These are phyloP conservation scores for Penicillium silybi DNA, from an alignment of 495 filamentous ascomycete genomes.

Conservation along the genomic window DNA sequence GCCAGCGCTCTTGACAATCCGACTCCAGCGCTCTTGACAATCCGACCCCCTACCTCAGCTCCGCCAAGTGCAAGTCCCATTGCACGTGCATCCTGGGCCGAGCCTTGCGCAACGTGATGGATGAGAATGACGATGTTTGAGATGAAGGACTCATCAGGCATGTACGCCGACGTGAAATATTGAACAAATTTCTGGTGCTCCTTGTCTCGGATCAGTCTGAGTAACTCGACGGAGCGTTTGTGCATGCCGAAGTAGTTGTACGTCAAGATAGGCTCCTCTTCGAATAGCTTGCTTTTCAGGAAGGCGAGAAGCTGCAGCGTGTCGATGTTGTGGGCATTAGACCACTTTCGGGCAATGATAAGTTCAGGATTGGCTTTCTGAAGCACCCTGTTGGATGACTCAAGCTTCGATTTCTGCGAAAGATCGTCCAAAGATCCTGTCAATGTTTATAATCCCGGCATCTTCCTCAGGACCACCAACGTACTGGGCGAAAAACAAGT, in stretches of 20 bases:
- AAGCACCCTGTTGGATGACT: slow-evolving; percentile 12
- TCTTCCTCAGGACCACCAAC: slow-evolving; percentile 8
- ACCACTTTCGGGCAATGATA: slow-evolving; percentile 20
- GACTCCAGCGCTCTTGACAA: slow-evolving; percentile 27
- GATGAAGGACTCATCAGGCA: slow-evolving; percentile 28
- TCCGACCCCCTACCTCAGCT: slow-evolving; percentile 13
- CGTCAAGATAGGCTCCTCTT: slow-evolving; percentile 26
- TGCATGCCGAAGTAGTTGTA: slow-evolving; percentile 34
- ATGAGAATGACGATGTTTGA: slow-evolving; percentile 25
- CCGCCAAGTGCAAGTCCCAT: slow-evolving; percentile 14
- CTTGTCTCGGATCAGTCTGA: slow-evolving; percentile 23
- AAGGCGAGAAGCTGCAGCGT: slow-evolving; percentile 26
- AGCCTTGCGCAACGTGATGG: slow-evolving; percentile 24
- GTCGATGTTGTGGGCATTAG: slow-evolving; percentile 21
- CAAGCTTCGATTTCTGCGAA: slow-evolving; percentile 13
- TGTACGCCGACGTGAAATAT: slow-evolving; percentile 24
- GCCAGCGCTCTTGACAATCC: slow-evolving; percentile 25
- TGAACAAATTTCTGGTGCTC: slow-evolving; percentile 28
- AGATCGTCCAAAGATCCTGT: slow-evolving; percentile 25
- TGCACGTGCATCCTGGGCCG: slow-evolving; percentile 14
- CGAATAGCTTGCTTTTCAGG: slow-evolving; percentile 23
- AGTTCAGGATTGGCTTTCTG: slow-evolving; percentile 14
- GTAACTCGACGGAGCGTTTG: slow-evolving; percentile 25
- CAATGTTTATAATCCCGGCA: slow-evolving; percentile 18
- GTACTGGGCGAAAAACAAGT: slow-evolving; percentile 22